Base-by-base conservation (phyloP, 139 green algal genomes). In the Nannochloris sp. region DNA sequence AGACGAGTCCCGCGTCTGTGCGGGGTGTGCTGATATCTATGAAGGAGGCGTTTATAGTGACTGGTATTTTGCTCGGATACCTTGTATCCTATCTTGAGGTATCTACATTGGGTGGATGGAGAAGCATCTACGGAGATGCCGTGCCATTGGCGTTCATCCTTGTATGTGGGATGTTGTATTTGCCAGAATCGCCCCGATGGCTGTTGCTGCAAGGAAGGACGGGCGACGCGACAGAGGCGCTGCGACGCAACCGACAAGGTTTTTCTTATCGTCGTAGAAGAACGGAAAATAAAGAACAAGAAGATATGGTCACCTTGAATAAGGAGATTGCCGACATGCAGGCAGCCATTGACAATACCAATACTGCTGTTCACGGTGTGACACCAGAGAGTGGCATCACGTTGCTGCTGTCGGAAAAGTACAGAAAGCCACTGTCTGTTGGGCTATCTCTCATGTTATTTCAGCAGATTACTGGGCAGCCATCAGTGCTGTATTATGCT, bases 401-500 rank as follows among this genome's bases (percentile, higher is more conserved):
- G 9, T 26, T 26, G 16, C 73, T 2, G 46, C 16, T 20, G 0
- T 53, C 46, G 14, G 4, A 14, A 31, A 26, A 51, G 45, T 87
- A 86, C 65, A 44, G 79, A n/a, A 62, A 71, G 37, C 79, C 85
- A 6, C 69, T 91, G 61, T 36, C 65, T 11, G 69, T 89, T 3
- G 85, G 84, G 23, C 61, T 83, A 33, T 82, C 65, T 13, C 79
- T 93, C 1, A 87, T 95, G 79, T 67, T 93, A 5, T 90, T 91
- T 67, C 87, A 95, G 74, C 85, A 92, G 65, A 89, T 96, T 62
- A 97, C 91, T 4, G 91, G 91, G 5, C 91, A 97, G 77, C 91
- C 91, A 8, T 85, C 68, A 8, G 91, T 97, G 46, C 69, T 97
- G 20, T 96, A 96, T 75, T 96, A 96, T 62, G 89, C 89, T 0